Evolutionary conservation across 306 rosid species (phyloP).

Genomic region (Dalbergia cochinchinensis): DNA sequence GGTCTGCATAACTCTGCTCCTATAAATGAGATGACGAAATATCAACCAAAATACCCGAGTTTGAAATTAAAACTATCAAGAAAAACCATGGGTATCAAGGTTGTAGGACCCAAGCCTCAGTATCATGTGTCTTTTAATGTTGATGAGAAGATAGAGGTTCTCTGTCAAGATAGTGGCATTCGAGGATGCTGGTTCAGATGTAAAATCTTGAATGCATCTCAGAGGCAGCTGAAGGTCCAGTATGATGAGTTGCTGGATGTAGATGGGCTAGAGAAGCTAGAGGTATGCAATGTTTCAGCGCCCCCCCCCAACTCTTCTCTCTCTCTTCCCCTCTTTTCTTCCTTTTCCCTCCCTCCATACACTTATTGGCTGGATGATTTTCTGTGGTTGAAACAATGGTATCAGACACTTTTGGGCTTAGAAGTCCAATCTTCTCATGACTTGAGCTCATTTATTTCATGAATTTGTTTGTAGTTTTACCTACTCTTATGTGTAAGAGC

Average conservation of each 20-base stretch:
- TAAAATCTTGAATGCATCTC: constrained; percentile 63
- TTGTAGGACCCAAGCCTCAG: constrained; percentile 49
- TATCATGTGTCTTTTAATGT: constrained; percentile 55
- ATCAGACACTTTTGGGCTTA: constrained; percentile 24
- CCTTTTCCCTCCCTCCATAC: neutral
- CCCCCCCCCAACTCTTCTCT: constrained; percentile 30
- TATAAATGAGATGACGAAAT: constrained; percentile 44
- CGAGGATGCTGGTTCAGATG: constrained; percentile 95
- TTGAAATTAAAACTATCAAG: constrained; percentile 67
- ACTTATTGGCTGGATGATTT: neutral
- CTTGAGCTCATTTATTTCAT: constrained; percentile 11
- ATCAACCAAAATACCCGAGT: constrained; percentile 60
- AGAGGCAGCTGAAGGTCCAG: constrained; percentile 67
- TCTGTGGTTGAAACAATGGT: constrained; percentile 8
- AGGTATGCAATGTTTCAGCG: constrained; percentile 56
- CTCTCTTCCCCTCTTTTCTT: constrained; percentile 10
- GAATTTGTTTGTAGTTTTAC: neutral
- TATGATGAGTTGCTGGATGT: constrained; percentile 69
- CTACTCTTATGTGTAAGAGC: constrained; percentile 34
- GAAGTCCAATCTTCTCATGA: constrained; percentile 18
- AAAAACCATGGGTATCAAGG: constrained; percentile 56
- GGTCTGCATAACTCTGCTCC: constrained; percentile 45
- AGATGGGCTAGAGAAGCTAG: constrained; percentile 62
- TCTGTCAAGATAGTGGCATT: constrained; percentile 87
- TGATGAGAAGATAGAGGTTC: constrained; percentile 69